A percentile compares a stretch with the other conserved stretches of the same genome.
phyloP scores from a whole-genome alignment of 331 rosid genomes.

The Arachis monticola region DNA sequence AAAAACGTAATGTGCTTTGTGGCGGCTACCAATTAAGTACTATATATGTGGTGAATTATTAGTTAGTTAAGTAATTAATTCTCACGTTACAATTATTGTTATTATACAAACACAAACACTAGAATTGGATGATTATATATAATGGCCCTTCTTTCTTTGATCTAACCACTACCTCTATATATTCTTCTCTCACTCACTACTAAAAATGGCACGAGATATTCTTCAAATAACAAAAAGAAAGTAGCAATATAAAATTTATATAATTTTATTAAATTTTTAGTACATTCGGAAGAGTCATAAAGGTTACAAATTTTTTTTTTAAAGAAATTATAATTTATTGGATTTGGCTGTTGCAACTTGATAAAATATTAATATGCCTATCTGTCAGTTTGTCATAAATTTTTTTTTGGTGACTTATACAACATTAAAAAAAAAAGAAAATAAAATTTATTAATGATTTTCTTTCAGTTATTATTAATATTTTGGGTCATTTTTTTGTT shows the following conservation, averaged over 20 bases:
- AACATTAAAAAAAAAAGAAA: too few species aligned
- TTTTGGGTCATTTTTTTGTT: too few species aligned
- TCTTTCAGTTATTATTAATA: too few species aligned
- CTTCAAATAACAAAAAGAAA: not conserved
- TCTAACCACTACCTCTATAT: constrained; percentile 23
- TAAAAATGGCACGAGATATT: constrained; percentile 19
- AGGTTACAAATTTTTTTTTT: not conserved
- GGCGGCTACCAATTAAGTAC: constrained; percentile 21
- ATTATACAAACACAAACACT: too few species aligned
- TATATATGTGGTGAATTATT: constrained; percentile 29
- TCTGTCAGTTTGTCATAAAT: not conserved
- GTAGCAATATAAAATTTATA: not conserved
- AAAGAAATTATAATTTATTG: not conserved
- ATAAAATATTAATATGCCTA: not conserved
- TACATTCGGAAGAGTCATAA: constrained; percentile 2
- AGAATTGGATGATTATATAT: constrained; percentile 5
- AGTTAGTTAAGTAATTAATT: constrained; percentile 30
- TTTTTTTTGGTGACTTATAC: too few species aligned
- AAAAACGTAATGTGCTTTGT: constrained; percentile 33
- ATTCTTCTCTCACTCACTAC: constrained; percentile 14
- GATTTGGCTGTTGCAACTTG: not conserved
- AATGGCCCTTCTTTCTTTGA: not conserved
- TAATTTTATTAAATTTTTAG: not conserved
- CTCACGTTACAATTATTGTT: constrained; percentile 30
- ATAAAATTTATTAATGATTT: too few species aligned